Percentiles rank a stretch among this genome's conserved stretches.
Conservation (phyloP, 108 stramenopile genomes). For the Parmales sp. region DNA sequence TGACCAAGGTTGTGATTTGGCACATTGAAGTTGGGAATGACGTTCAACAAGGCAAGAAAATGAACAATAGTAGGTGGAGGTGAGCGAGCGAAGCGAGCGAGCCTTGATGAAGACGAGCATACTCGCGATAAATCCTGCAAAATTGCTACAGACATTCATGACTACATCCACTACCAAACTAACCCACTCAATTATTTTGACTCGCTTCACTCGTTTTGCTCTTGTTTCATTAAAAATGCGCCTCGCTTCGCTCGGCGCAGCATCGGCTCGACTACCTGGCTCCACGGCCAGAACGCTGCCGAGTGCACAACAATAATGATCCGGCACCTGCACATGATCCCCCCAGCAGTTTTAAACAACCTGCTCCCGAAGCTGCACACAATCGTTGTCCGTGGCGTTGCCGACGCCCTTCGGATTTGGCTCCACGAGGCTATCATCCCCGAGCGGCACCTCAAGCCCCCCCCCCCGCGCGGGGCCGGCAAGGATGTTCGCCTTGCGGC, state of each 20-base stretch:
- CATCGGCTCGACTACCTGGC: no score
- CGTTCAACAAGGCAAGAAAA: background rate
- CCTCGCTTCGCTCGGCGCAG: no score
- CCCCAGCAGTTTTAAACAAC: background rate
- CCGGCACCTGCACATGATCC: slow-evolving; percentile 2
- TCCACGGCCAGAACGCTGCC: background rate
- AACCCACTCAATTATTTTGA: no score
- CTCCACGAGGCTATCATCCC: background rate
- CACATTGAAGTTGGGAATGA: background rate
- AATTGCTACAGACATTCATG: no score
- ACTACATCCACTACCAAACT: no score
- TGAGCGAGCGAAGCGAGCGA: no score
- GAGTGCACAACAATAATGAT: background rate
- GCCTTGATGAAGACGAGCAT: no score
- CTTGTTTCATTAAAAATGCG: no score
- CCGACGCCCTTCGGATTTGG: background rate
- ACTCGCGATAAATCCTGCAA: no score
- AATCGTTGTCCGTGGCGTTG: background rate
- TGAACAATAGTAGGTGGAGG: slow-evolving; percentile 2
- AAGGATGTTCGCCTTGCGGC: background rate
- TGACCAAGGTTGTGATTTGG: background rate
- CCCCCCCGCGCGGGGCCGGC: background rate
- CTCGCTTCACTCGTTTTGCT: no score
- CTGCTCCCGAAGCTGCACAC: background rate
- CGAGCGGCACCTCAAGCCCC: background rate